Conservation (phyloP, 371 early-diverging fungal genomes). For the Apophysomyces trapeziformis region DNA sequence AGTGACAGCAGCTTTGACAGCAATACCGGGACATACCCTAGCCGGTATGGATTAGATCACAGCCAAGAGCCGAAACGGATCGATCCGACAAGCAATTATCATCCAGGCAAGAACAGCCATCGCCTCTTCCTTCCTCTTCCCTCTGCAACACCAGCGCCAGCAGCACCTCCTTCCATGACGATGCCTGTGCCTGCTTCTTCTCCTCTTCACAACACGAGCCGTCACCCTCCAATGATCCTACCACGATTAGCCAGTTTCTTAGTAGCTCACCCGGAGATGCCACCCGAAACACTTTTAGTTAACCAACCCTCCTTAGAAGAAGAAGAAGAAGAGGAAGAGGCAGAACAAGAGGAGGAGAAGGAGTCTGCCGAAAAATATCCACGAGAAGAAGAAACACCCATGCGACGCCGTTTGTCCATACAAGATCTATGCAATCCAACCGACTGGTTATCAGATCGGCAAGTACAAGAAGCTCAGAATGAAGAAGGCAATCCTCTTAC, state of each 20-base stretch:
- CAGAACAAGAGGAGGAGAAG: too few species aligned
- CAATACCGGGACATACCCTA: conserved; percentile 13
- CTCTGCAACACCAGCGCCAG: too few species aligned
- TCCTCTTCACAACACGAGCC: neutral
- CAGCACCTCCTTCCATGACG: too few species aligned
- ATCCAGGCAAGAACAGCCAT: too few species aligned
- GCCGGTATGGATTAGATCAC: neutral
- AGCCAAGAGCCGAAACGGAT: conserved; percentile 6
- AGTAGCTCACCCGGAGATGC: conserved; percentile 36
- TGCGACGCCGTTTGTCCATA: conserved; percentile 35
- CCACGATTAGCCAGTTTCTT: conserved; percentile 44
- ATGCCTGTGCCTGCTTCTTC: too few species aligned
- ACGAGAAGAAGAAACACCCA: conserved; percentile 12
- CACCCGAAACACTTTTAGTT: conserved; percentile 40
- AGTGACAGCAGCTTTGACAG: conserved; percentile 78
- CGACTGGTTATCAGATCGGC: conserved; percentile 18
- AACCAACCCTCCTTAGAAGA: conserved; percentile 4
- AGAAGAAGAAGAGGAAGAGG: too few species aligned
- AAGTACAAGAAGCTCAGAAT: conserved; percentile 1
- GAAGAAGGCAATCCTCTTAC: conserved; percentile 40
- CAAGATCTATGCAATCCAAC: conserved; percentile 49
- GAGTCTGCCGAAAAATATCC: neutral
- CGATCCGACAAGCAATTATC: conserved; percentile 19
- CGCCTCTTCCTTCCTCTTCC: too few species aligned
- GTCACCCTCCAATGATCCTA: conserved; percentile 18